Base-by-base conservation (phyloP, 2,329 filamentous ascomycete species). In the Colletotrichum sp. region DNA sequence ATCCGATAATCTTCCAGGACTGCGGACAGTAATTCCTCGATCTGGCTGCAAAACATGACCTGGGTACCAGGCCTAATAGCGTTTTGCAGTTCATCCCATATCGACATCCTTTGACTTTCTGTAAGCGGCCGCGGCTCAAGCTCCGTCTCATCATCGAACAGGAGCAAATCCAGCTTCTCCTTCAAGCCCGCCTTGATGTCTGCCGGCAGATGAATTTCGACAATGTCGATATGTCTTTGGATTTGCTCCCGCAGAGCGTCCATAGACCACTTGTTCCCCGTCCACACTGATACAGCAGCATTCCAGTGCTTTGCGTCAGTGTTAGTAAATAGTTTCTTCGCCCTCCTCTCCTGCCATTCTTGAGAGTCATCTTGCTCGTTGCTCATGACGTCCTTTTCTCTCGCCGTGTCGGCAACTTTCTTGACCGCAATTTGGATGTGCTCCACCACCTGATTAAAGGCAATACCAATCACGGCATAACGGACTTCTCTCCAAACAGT, bases 401-500 rank as follows among this genome's bases (percentile, higher is more conserved):
- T 25, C 22, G 61, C 60, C 3, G 13, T 13, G 12, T 25, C 30
- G 2, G 36, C 60, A 0, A 59, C 71, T 6, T 13, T 52, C 15
- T 34, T 39, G 12, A 39, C 75, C 4, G 80, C 79, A 3, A 16
- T n/a, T 2, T 44, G 64, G n/a, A 81, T 74, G 19, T 66, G 36
- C 2, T 78, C 77, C 3, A 77, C 74, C 9, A 79, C 74, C 30
- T 76, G 68, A 12, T 64, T 61, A 60, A 79, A 75, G 8, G 78
- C 75, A 28, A 81, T 78, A 8, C 79, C 80, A 19, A 81, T 80
- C 15, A 80, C 77, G 3, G 79, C 80, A 64, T 81, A 81, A 15
- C 80, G 75, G 11, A 80, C 79, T 71, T 81, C 80, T 8, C 80
- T 72, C 80, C 80, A 81, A 15, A 78, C 77, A 8, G 80, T 79